phyloP scores from a whole-genome alignment of 2,329 filamentous ascomycete species.

The Neoscytalidium dimidiatum region DNA sequence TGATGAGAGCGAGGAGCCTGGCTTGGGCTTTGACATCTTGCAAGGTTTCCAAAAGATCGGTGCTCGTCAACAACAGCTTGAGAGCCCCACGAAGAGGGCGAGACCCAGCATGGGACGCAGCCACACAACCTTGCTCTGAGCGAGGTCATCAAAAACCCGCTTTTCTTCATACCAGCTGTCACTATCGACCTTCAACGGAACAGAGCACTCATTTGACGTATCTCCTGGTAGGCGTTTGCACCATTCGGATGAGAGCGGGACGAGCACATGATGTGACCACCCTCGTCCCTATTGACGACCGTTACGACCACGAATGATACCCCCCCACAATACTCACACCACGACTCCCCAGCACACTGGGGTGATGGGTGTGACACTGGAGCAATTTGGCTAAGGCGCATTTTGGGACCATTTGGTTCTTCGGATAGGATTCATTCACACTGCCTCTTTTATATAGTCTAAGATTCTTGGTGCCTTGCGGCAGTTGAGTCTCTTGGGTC shows the following conservation, averaged over 20 bases:
- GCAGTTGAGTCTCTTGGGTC: not conserved
- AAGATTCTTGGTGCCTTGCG: not conserved
- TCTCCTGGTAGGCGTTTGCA: not conserved
- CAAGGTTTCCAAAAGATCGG: conserved; percentile 78
- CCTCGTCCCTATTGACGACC: conserved; percentile 7
- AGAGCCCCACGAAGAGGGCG: conserved; percentile 18
- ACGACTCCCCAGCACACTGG: not conserved
- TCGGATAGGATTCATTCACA: not conserved
- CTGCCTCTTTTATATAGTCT: not conserved
- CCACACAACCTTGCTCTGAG: conserved; percentile 8
- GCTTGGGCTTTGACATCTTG: conserved; percentile 68
- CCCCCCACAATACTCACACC: conserved; percentile 12
- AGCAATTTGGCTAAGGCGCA: conserved; percentile 7
- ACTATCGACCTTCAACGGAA: not conserved
- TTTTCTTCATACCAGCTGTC: not conserved
- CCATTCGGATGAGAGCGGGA: not conserved
- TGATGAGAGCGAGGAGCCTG: conserved; percentile 61
- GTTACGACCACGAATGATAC: conserved; percentile 18
- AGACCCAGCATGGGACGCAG: not conserved
- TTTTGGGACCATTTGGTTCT: conserved; percentile 2
- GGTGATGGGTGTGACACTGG: not conserved
- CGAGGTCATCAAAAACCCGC: not conserved
- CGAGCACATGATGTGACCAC: not conserved
- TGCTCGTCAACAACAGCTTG: conserved; percentile 20
- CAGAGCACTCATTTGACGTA: not conserved